These are phyloP conservation scores for Chaetomiaceae sp. DNA, from an alignment of 2,329 filamentous ascomycete species.

Conservation along the genomic window DNA sequence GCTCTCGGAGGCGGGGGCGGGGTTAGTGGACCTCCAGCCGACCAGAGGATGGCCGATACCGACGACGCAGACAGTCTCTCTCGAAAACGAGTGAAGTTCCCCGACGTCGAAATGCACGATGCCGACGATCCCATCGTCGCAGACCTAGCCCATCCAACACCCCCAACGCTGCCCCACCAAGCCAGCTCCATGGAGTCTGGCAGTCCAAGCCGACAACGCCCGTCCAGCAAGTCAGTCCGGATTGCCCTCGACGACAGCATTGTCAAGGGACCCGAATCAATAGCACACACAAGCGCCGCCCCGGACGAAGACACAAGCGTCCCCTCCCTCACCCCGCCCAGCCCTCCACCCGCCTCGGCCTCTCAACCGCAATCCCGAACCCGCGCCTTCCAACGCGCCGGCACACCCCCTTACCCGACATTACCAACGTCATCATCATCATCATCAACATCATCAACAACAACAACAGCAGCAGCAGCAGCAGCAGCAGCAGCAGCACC, in stretches of 20 bases:
- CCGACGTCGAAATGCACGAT: constrained; percentile 19
- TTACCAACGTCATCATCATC: constrained; percentile 1
- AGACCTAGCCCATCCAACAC: not conserved
- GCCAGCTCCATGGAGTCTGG: not conserved
- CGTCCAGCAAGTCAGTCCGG: constrained; percentile 9
- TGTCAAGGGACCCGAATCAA: constrained; percentile 13
- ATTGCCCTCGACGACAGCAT: constrained; percentile 20
- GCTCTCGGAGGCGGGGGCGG: constrained; percentile 45
- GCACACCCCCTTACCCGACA: constrained; percentile 9
- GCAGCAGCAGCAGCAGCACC: constrained; percentile 30
- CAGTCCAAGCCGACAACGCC: not conserved
- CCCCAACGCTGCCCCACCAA: not conserved
- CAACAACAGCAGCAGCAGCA: constrained; percentile 8
- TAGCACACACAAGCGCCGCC: constrained; percentile 4
- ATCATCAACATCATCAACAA: no score
- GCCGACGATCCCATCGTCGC: constrained; percentile 2
- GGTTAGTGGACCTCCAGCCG: constrained; percentile 28
- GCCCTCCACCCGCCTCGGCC: not conserved
- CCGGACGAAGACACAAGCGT: not conserved
- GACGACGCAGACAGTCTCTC: constrained; percentile 14
- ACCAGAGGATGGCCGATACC: constrained; percentile 1
- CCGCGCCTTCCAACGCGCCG: not conserved
- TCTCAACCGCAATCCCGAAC: not conserved
- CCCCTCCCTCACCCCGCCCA: not conserved
- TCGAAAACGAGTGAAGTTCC: constrained; percentile 24